Base-by-base conservation (phyloP, 495 filamentous ascomycete genomes). In the Tuber umbilicatum region DNA sequence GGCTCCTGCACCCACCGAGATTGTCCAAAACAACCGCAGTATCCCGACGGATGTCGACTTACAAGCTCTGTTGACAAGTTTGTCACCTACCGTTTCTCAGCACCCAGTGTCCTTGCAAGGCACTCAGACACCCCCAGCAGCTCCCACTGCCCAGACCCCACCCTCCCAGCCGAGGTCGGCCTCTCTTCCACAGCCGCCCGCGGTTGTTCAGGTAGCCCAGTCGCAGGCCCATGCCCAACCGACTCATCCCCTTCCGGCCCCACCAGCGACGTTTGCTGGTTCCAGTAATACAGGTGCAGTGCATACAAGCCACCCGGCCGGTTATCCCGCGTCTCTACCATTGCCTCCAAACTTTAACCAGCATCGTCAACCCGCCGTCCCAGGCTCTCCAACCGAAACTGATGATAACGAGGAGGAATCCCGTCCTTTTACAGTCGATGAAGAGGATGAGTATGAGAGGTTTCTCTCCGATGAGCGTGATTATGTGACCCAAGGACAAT, bases 401-500 rank as follows among this genome's bases (percentile, higher is more conserved):
- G 77, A 79, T 73, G 77, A 73, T 41, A 75, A 78, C 76, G 73
- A 78, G 60, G 80, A 81, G 75, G 80, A 82, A 23, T 73, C 72
- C 60, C 81, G 78, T 64, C 78, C 80, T 68, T 79, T 82, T 75
- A 80, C 81, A 69, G 76, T 71, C 73, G 83, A 80, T 70, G 79
- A 79, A 74, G 77, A 94, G 80, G 90, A 90, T 81, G 87, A 86
- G 69, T 98, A 93, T 83, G 93, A 97, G 70, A 87, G 90, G 45
- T 99, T 97, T 82, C 85, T 95, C 17, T 87, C 88, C 68, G 88
- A 93, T 75, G 93, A 97, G 83, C 86, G 92, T 73, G 85, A 87
- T 43, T 94, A 94, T 82, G 92, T 97, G 42, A 89, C 88, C 14
- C 94, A 97, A 78, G 95, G 93, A 71, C 90, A 93, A 75, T 98